A percentile compares a stretch with the other conserved stretches of the same genome.
These are phyloP conservation scores for Chaetomium sp. DNA, from an alignment of 2,329 filamentous ascomycete genomes.

Conservation along the genomic window DNA sequence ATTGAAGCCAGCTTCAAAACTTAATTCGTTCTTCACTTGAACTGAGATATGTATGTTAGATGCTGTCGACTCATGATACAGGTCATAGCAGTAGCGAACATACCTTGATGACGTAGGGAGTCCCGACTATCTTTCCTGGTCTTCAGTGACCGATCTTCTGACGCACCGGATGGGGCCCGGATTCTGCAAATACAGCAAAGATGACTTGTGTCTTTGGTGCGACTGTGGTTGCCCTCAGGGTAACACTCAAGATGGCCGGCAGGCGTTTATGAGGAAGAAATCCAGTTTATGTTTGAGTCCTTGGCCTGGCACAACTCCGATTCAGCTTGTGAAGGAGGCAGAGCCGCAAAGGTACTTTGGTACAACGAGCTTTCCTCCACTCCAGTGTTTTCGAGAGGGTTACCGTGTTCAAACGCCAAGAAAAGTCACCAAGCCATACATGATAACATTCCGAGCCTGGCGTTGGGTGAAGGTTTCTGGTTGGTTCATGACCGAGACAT, in stretches of 20 bases:
- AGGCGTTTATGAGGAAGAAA: neutral
- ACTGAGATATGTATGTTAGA: neutral
- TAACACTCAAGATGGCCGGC: neutral
- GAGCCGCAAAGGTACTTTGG: neutral
- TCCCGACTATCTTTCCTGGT: too few relatives aligned
- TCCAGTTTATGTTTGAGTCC: neutral
- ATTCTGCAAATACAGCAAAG: neutral
- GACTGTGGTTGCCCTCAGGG: neutral
- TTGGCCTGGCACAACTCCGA: neutral
- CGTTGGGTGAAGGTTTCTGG: neutral
- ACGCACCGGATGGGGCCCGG: neutral
- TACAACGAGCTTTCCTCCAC: neutral
- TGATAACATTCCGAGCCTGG: neutral
- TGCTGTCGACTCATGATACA: neutral
- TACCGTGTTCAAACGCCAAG: too few relatives aligned
- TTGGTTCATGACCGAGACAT: neutral
- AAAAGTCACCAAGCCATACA: too few relatives aligned
- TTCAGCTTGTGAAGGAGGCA: neutral
- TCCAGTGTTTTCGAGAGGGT: too few relatives aligned
- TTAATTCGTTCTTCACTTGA: neutral
- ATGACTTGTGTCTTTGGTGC: neutral
- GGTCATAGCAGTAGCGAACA: neutral
- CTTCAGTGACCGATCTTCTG: too few relatives aligned
- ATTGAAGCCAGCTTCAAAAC: neutral
- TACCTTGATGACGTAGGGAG: neutral